Percentiles rank a stretch among this genome's conserved stretches.
Evolutionary conservation across 2,329 filamentous ascomycete species (phyloP).

Genomic region (Stagonosporopsis cucurbitacearum): DNA sequence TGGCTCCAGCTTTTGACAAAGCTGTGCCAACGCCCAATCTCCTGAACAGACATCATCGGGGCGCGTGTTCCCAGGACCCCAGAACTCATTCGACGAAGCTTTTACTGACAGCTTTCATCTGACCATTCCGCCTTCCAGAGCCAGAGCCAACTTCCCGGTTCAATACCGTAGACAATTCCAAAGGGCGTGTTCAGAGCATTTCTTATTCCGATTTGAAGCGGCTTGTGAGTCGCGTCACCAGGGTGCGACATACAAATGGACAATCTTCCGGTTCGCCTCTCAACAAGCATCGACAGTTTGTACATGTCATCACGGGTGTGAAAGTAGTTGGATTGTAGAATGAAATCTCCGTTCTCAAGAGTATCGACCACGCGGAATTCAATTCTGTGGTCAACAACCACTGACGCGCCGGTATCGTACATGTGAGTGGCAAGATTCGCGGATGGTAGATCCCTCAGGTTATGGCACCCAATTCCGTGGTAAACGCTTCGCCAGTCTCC

Average conservation of each 20-base stretch:
- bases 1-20: neutral
- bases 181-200: constrained; percentile 19
- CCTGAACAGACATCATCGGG: too few species aligned
- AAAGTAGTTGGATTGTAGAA: constrained; percentile 17
- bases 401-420: neutral
- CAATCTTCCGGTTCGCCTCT: constrained; percentile 11
- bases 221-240: neutral
- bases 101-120: neutral
- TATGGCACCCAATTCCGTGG: constrained; percentile 16
- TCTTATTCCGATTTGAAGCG: neutral
- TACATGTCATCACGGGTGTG: constrained; percentile 15
- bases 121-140: constrained; percentile 19
- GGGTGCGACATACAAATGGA: constrained; percentile 8
- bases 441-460: constrained; percentile 5
- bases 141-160: constrained; percentile 22
- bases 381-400: constrained; percentile 6
- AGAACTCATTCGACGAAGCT: neutral
- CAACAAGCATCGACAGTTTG: constrained; percentile 9
- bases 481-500: constrained; percentile 21
- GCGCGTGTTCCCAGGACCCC: neutral
- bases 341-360: constrained; percentile 8
- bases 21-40: too few species aligned
- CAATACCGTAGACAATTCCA: constrained; percentile 18
- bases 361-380: constrained; percentile 9
- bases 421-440: neutral